Evolutionary conservation across 805 yeast genomes (phyloP), one percentile per base, ranked within the genome.

Genomic region (Saccharomycopsis guyanensis): DNA sequence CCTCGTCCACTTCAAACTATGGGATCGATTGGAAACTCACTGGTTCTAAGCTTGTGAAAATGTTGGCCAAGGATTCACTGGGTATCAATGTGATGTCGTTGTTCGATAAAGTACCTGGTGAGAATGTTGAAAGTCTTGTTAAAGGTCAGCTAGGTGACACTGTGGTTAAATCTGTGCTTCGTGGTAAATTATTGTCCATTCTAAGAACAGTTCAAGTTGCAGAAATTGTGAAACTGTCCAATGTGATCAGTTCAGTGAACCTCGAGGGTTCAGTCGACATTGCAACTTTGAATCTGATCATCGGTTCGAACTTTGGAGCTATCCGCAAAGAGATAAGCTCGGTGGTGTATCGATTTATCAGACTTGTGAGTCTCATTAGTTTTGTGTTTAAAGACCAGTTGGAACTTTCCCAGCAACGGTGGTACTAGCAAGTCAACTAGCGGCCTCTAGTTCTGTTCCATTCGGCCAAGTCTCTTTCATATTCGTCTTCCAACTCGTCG

Each of bases 381-480:
- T 16, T 16, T 38, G 13, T 5, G 13, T 5, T 38, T 25, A 38
- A 38, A 23, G 13, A 15, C 25, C 42, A 31, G n/a, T 23, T 38
- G 23, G 10, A n/a, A n/a, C n/a, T n/a, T n/a, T n/a, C n/a, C n/a
- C n/a, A n/a, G n/a, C n/a, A n/a, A n/a, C n/a, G 32, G 25, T 18
- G 5, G 29, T 23, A 6, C 15, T 6, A 38, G 8, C 24, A 13
- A 38, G 19, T n/a, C n/a, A n/a, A n/a, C n/a, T n/a, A n/a, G n/a
- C n/a, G n/a, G n/a, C n/a, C n/a, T n/a, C n/a, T n/a, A n/a, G n/a
- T n/a, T n/a, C n/a, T n/a, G n/a, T 37, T 18, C 53, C 53, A 49
- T 5, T 42, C 23, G n/a, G 46, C 43, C 19, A 50, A 41, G 33
- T 50, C 53, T 25, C 35, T 16, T 32, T 50, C 53, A 32, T 47